A percentile compares a stretch with the other conserved stretches of the same genome.
Conservation (phyloP, 805 yeast species). For the Ogataea naganishii region DNA sequence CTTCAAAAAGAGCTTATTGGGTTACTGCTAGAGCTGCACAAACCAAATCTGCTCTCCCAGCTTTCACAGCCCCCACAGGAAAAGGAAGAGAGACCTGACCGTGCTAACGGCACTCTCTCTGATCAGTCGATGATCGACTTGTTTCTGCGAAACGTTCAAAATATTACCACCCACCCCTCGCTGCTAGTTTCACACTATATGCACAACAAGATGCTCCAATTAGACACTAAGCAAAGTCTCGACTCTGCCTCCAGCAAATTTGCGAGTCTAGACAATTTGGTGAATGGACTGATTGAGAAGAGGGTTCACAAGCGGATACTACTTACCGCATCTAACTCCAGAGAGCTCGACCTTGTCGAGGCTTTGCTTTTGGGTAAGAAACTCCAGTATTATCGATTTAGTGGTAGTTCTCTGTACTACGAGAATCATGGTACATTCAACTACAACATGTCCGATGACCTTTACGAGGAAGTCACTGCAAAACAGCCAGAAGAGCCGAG, state of each 20-base stretch:
- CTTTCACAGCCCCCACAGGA: conserved; percentile 5
- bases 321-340: conserved; percentile 51
- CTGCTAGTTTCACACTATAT: conserved; percentile 69
- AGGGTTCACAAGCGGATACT: conserved; percentile 21
- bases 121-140: conserved; percentile 29
- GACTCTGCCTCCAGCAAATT: conserved; percentile 53
- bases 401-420: conserved; percentile 47
- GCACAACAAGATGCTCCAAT: conserved; percentile 57
- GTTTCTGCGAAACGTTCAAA: conserved; percentile 35
- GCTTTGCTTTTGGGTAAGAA: conserved; percentile 68
- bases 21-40: conserved; percentile 34
- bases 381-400: conserved; percentile 55
- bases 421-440: conserved; percentile 24
- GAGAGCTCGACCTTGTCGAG: conserved; percentile 73
- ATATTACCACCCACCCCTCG: conserved; percentile 59
- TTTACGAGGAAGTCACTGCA: too few species aligned
- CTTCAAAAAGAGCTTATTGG: conserved; percentile 37
- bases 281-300: conserved; percentile 25
- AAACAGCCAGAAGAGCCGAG: neutral
- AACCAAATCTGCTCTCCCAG: conserved; percentile 9
- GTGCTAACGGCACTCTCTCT: conserved; percentile 9
- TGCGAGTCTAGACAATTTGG: conserved; percentile 39
- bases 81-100: conserved; percentile 2
- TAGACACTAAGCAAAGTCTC: conserved; percentile 54
- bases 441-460: too few species aligned